A percentile compares a stretch with the other conserved stretches of the same genome.
phyloP scores from a whole-genome alignment of 2,329 filamentous ascomycete species.

The Pseudogymnoascus verrucosus region DNA sequence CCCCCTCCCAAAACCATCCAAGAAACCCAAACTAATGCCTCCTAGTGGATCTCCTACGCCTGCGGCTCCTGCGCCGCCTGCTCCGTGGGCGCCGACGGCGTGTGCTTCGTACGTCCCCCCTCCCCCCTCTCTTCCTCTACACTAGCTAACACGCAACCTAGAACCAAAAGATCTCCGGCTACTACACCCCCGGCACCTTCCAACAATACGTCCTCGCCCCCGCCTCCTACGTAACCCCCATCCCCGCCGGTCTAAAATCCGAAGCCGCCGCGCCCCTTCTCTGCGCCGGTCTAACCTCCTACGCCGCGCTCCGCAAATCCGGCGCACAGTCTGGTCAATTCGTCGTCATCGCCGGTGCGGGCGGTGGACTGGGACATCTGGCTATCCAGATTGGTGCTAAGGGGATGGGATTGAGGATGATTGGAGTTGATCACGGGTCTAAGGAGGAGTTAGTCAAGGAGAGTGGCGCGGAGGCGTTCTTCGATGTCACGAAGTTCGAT shows the following conservation, averaged over 20 bases:
- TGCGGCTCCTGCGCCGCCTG: slow-evolving; percentile 45
- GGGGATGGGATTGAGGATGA: slow-evolving; percentile 55
- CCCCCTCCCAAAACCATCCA: not conserved
- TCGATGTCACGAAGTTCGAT: slow-evolving; percentile 50
- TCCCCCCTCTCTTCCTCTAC: not conserved
- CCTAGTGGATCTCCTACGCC: slow-evolving; percentile 45
- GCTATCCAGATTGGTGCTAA: slow-evolving; percentile 49
- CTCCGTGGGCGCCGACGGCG: slow-evolving; percentile 52
- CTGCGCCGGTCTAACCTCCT: slow-evolving; percentile 62
- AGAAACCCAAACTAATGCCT: not conserved
- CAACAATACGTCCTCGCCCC: slow-evolving; percentile 59
- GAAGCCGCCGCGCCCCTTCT: slow-evolving; percentile 58
- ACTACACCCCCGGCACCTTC: slow-evolving; percentile 64
- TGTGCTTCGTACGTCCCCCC: slow-evolving; percentile 40
- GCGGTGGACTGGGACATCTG: slow-evolving; percentile 56
- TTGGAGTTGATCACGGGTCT: slow-evolving; percentile 55
- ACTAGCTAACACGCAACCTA: not conserved
- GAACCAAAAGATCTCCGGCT: slow-evolving; percentile 53
- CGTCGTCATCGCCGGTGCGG: slow-evolving; percentile 50
- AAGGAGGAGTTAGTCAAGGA: slow-evolving; percentile 51
- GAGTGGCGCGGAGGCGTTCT: slow-evolving; percentile 58
- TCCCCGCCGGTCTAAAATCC: slow-evolving; percentile 52
- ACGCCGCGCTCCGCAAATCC: slow-evolving; percentile 54
- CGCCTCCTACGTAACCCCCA: slow-evolving; percentile 62
- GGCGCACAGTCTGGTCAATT: slow-evolving; percentile 37